These are phyloP conservation scores for Ilex paraguariensis DNA, from an alignment of 305 asterid genomes.

Conservation along the genomic window DNA sequence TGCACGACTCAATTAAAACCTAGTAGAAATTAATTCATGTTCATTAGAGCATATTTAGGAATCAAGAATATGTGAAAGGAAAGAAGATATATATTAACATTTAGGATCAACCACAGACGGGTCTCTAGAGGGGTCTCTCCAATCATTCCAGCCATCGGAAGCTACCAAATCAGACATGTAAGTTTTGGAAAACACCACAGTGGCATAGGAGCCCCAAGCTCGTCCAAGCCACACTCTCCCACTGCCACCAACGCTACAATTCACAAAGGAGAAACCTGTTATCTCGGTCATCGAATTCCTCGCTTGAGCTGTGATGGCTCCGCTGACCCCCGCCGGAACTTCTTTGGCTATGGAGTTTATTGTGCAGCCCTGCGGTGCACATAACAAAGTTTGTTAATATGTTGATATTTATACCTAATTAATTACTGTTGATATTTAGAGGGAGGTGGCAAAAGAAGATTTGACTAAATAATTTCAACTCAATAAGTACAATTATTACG, in stretches of 20 bases:
- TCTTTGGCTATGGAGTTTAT: slow-evolving; percentile 61
- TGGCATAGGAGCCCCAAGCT: slow-evolving; percentile 81
- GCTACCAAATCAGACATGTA: slow-evolving; percentile 64
- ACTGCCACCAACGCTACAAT: slow-evolving; percentile 51
- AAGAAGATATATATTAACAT: not conserved
- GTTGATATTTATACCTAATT: no score
- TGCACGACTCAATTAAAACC: not conserved
- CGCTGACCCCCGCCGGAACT: slow-evolving; percentile 32
- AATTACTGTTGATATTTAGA: no score
- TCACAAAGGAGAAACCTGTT: slow-evolving; percentile 74
- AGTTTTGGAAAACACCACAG: slow-evolving; percentile 48
- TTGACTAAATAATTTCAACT: no score
- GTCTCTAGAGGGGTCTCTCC: slow-evolving; percentile 61
- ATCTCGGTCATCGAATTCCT: slow-evolving; percentile 41
- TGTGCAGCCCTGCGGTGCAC: slow-evolving; percentile 44
- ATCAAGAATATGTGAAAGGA: not conserved
- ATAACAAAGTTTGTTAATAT: no score
- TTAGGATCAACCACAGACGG: slow-evolving; percentile 29
- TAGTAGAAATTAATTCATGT: not conserved
- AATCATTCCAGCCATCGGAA: slow-evolving; percentile 67
- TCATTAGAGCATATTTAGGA: not conserved
- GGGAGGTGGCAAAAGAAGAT: no score
- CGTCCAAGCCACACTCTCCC: slow-evolving; percentile 85
- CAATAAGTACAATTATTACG: no score
- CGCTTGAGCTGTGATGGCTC: slow-evolving; percentile 71